A percentile compares a stretch with the other conserved stretches of the same genome.
Evolutionary conservation across 2,329 filamentous ascomycete species (phyloP).

Genomic region (Trichophyton simii): DNA sequence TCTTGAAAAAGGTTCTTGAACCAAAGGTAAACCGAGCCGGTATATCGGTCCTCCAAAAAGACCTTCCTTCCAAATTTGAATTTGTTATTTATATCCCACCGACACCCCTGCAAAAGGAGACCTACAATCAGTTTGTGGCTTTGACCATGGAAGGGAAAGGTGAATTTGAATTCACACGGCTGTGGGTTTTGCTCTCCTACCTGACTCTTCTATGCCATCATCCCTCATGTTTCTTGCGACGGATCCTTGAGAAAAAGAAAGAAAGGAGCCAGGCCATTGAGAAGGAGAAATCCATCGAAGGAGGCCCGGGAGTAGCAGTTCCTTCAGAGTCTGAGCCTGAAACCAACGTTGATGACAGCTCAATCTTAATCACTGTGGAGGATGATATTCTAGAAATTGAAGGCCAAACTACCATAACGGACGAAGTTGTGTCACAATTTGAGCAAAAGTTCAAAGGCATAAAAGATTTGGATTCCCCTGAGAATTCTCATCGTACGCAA

Average conservation of each 20-base stretch:
- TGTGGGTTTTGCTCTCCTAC: conserved; percentile 45
- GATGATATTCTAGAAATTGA: background rate
- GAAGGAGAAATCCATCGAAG: background rate
- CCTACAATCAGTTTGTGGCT: conserved; percentile 47
- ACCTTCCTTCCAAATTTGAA: conserved; percentile 64
- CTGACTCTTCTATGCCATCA: conserved; percentile 48
- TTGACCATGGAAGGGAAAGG: conserved; percentile 19
- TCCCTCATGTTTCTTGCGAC: conserved; percentile 41
- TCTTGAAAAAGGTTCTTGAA: conserved; percentile 57
- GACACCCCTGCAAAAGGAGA: conserved; percentile 48
- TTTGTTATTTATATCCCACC: conserved; percentile 67
- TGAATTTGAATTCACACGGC: conserved; percentile 27
- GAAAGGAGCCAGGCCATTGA: background rate
- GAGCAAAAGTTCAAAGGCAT: conserved; percentile 21
- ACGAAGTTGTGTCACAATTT: conserved; percentile 12
- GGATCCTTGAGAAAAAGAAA: conserved; percentile 30
- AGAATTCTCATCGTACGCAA: conserved; percentile 54
- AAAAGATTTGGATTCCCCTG: conserved; percentile 28
- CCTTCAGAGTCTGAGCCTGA: conserved; percentile 9
- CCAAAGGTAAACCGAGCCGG: conserved; percentile 70
- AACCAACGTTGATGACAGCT: conserved; percentile 7
- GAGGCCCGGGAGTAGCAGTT: background rate
- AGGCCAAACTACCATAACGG: background rate
- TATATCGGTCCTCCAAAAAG: conserved; percentile 52
- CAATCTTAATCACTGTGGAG: background rate